Base-by-base conservation (phyloP, 2,329 filamentous ascomycete species). In the Pseudogymnoascus sp. region DNA sequence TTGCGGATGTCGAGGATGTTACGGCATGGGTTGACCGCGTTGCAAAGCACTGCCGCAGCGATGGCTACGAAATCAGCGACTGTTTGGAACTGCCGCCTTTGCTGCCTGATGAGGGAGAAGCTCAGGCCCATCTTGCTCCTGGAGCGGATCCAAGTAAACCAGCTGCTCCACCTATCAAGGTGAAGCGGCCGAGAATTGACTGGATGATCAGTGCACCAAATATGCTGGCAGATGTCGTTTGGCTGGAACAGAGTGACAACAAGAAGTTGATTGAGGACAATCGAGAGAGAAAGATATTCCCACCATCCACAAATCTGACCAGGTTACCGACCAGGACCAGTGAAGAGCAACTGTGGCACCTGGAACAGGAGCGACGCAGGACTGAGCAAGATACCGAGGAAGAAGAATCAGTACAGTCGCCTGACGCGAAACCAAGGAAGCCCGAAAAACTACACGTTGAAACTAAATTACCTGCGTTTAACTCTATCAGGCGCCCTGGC, bases 131-230 rank as follows among this genome's bases (percentile, higher is more conserved):
- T 55, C 62, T 67, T 63, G 68, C 65, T 29, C 63, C 67, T 17
- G 66, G 67, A 59, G 68, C 62, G 59, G 63, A 60, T 59, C 33
- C 58, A 25, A 59, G 33, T 13, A 39, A 36, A 62, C 12, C 61
- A 60, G 29, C 67, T 63, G 69, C 61, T 68, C 74, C 66, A 9
- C 77, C 74, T 48, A 33, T 79, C 10, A 91, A 91, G 65, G 78
- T 84, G 3, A 85, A 86, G 62, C 84, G 91, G 58, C 87, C 89
- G 0, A 84, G 90, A 63, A 85, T 92, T 25, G 92, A 96, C 70
- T 97, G 94, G 94, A 82, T 84, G 39, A 84, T 92, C 15, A 84
- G 89, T 48, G 90, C 93, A 0, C 87, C 90, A 62, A 92, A 97
- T 72, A 82, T 97, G 73, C 78, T 97, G 55, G 92, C 92, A 4